Evolutionary conservation across 768 basidiomycete genomes (phyloP), one percentile per base, ranked within the genome.

Genomic region (Calocera viscosa): DNA sequence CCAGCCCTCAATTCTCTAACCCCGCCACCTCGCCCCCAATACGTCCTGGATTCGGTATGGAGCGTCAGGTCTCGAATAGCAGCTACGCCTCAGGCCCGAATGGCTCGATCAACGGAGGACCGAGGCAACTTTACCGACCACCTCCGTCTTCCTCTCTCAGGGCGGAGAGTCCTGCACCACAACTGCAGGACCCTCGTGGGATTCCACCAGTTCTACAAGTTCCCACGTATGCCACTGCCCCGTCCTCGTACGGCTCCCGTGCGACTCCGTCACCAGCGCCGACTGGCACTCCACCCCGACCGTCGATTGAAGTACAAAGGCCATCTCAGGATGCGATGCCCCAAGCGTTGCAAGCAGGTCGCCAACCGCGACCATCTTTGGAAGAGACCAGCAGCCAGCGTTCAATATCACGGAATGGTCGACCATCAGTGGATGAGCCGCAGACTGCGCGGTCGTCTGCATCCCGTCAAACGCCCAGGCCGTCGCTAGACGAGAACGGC

Each of bases 201-300:
- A 32, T 32, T 11, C 11, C 30, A 2, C 24, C 30, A 5, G 53
- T 22, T 32, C 53, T 60, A 10, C 53, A 60, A 60, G 19, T 60
- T 32, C 53, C 24, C 10, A 16, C 11, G 14, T 60, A 60, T 60
- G 5, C 53, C 14, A 32, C 19, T 60, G 74, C 3, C 70, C 72
- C 41, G 53, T 63, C 41, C 28, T 67, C 40, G 47, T 68, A 49
- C 63, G 69, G 67, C 35, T 64, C 64, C 26, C 68, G 74, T 65
- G 74, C 79, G n/a, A 73, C 79, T 34, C 49, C 60, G n/a, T 49
- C 60, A 2, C 33, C 49, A 41, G 28, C 67, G 63, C 64, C 70
- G n/a, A 63, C 41, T 64, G 28, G 68, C 2, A 63, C 68, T n/a
- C 24, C 65, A 0, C 63, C 66, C 3, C 69, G 49, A 22, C 68